Conservation (phyloP, 805 yeast genomes). For the Priceomyces castillae region DNA sequence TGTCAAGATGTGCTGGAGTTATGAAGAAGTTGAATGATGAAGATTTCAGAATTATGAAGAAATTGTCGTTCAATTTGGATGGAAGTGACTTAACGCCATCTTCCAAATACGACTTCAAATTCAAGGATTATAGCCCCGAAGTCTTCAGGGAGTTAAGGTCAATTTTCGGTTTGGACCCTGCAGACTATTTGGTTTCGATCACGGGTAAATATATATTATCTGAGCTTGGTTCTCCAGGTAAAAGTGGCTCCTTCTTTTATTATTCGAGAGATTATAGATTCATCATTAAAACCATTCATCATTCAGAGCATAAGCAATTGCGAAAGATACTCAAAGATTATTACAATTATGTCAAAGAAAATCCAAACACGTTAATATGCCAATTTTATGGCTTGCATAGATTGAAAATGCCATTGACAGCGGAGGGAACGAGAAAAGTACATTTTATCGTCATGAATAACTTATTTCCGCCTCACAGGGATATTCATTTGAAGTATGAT, state of each 20-base stretch:
- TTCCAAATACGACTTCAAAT: constrained; percentile 91
- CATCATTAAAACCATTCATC: constrained; percentile 94
- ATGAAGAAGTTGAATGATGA: constrained; percentile 67
- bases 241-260: constrained; percentile 94
- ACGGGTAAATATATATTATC: constrained; percentile 91
- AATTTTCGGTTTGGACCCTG: constrained; percentile 86
- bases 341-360: constrained; percentile 71
- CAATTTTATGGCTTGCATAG: constrained; percentile 96
- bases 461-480: constrained; percentile 89
- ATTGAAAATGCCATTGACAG: constrained; percentile 77
- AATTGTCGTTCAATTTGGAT: constrained; percentile 79
- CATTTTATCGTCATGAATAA: constrained; percentile 97
- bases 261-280: constrained; percentile 91
- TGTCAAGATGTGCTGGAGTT: constrained; percentile 84
- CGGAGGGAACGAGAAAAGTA: constrained; percentile 61
- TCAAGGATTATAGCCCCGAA: constrained; percentile 93
- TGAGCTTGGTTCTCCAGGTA: constrained; percentile 94
- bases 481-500: constrained; percentile 82
- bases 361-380: constrained; percentile 88
- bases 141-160: constrained; percentile 84
- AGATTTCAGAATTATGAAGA: constrained; percentile 72
- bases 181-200: constrained; percentile 87
- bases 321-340: constrained; percentile 72
- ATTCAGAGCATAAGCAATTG: constrained; percentile 83
- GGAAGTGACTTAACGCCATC: constrained; percentile 92